Evolutionary conservation across 2,329 filamentous ascomycete species (phyloP), one percentile per base, ranked within the genome.

Genomic region (Polychaeton citri): DNA sequence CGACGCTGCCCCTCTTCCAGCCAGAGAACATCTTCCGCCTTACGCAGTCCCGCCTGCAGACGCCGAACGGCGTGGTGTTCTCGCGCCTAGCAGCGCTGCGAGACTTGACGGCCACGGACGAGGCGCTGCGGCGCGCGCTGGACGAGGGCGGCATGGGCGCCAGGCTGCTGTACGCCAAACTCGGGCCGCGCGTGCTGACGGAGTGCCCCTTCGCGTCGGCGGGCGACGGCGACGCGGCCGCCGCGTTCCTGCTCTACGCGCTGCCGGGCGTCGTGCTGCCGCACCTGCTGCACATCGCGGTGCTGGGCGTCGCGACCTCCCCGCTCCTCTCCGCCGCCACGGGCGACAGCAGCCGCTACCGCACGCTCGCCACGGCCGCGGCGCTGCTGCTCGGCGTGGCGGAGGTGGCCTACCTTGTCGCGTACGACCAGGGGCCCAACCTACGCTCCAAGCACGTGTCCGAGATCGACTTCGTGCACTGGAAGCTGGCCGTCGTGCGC

Each of bases 21-120:
- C 80, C 82, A 4, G 76, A 84, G 54, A 95, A 95, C 61, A 65
- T 96, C 57, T 94, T 96, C 67, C 53, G 59, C 19, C 59, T 66
- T 13, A 95, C 88, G 1, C 68, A 76, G 38, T 90, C 84, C 34
- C 82, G 87, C 21, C 74, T 96, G 13, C 81, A 86, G 50, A 88
- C 82, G 30, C 78, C 85, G n/a, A 79, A 74, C 30, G 82, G 88
- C 52, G 78, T 92, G 21, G 70, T 96, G 41, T 90, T 94, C 59
- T 75, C 72, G 40, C 81, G 88, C 12, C 69, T 96, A 7, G 60
- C 69, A 3, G 57, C 68, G 2, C 52, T 79, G 2, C 71, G 79
- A 0, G 63, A 69, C 0, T 65, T 83, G 2, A 78, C 73, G 0
- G 43, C 60, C 0, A 40, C 56, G 9, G 87, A 96, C 60, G 65